These are phyloP conservation scores for Sclerotinia nivalis DNA, from an alignment of 2,329 filamentous ascomycete genomes.

Conservation along the genomic window DNA sequence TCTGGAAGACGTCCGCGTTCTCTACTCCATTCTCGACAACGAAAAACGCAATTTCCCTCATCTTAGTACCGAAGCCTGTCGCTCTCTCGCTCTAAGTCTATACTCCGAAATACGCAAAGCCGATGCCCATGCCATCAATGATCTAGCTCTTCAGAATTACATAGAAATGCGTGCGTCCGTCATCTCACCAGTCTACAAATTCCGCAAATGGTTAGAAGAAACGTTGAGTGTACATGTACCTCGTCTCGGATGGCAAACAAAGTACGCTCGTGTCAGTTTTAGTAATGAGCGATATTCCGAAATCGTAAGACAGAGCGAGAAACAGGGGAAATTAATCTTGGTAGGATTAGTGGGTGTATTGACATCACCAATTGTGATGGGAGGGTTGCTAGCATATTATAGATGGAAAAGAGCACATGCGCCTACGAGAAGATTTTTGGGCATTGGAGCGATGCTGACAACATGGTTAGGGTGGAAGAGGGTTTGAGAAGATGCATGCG, in stretches of 20 bases:
- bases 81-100: constrained; percentile 69
- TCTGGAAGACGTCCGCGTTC: constrained; percentile 85
- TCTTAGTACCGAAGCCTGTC: constrained; percentile 49
- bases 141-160: constrained; percentile 88
- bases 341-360: constrained; percentile 29
- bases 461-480: constrained; percentile 13
- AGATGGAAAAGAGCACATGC: constrained; percentile 25
- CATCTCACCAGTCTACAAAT: constrained; percentile 70
- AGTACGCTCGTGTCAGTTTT: constrained; percentile 91
- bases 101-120: constrained; percentile 74
- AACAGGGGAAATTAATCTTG: constrained; percentile 55
- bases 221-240: constrained; percentile 75
- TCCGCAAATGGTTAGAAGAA: constrained; percentile 88
- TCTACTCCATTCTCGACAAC: constrained; percentile 78
- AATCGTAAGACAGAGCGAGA: constrained; percentile 67
- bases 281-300: constrained; percentile 89
- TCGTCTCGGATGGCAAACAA: constrained; percentile 80
- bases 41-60: constrained; percentile 48
- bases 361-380: constrained; percentile 30
- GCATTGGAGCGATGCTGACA: background rate
- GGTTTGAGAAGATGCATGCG: background rate
- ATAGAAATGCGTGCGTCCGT: constrained; percentile 90
- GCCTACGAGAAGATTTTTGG: background rate
- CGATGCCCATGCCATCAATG: constrained; percentile 88
- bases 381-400: constrained; percentile 28